These are phyloP conservation scores for Alternaria panax DNA, from an alignment of 2,329 filamentous ascomycete species.

Conservation along the genomic window DNA sequence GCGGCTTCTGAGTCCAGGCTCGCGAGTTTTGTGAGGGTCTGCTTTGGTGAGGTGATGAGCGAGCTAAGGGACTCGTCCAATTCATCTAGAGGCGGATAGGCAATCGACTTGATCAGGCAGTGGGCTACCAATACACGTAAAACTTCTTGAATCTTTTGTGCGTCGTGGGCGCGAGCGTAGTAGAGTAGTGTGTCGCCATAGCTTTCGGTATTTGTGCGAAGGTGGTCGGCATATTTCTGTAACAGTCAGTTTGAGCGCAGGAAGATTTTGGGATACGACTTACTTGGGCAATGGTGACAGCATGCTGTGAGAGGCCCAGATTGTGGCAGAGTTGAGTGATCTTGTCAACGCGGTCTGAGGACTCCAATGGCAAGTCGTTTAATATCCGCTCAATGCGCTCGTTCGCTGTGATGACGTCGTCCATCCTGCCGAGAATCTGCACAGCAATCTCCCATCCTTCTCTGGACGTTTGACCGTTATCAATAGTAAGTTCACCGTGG, in stretches of 20 bases:
- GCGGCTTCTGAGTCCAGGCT: slow-evolving; percentile 81
- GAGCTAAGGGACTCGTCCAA: slow-evolving; percentile 75
- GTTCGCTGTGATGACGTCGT: slow-evolving; percentile 74
- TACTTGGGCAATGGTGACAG: slow-evolving; percentile 83
- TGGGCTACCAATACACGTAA: slow-evolving; percentile 87
- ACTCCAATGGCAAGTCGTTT: slow-evolving; percentile 74
- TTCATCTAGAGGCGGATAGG: slow-evolving; percentile 74
- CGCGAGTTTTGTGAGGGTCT: slow-evolving; percentile 75
- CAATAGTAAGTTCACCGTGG: slow-evolving; percentile 53
- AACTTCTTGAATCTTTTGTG: slow-evolving; percentile 81
- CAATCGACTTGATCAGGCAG: slow-evolving; percentile 83
- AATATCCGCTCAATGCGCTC: slow-evolving; percentile 78
- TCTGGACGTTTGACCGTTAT: slow-evolving; percentile 39
- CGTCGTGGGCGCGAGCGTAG: slow-evolving; percentile 83
- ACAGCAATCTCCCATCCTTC: slow-evolving; percentile 93
- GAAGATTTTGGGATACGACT: slow-evolving; percentile 37
- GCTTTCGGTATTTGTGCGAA: slow-evolving; percentile 74
- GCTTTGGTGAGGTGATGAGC: slow-evolving; percentile 75
- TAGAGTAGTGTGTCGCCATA: slow-evolving; percentile 91
- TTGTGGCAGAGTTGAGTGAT: slow-evolving; percentile 80
- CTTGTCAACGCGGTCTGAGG: slow-evolving; percentile 77
- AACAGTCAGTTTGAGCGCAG: slow-evolving; percentile 24
- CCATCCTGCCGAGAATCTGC: slow-evolving; percentile 80
- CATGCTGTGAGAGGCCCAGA: slow-evolving; percentile 79
- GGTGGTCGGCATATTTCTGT: slow-evolving; percentile 81